These are phyloP conservation scores for Neonectria ditissima DNA, from an alignment of 2,329 filamentous ascomycete species.

Conservation along the genomic window DNA sequence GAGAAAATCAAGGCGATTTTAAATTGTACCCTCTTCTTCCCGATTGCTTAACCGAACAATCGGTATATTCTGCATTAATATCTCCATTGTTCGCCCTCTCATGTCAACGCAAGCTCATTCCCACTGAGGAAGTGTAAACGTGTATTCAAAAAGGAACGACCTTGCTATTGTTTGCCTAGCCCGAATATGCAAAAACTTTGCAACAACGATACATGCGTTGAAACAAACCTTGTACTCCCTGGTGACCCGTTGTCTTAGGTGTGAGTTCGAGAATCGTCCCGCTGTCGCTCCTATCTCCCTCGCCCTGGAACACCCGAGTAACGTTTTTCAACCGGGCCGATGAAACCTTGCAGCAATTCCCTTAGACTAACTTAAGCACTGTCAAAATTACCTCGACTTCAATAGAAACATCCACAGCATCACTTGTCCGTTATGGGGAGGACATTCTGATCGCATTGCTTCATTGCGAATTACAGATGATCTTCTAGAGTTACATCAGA, in stretches of 20 bases:
- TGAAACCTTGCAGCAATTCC: background rate
- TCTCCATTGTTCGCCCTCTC: too few species aligned
- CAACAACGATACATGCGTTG: background rate
- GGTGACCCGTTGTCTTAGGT: background rate
- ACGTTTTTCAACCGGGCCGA: background rate
- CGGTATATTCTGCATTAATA: too few species aligned
- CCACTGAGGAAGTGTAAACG: too few species aligned
- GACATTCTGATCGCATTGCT: background rate
- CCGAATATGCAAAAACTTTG: background rate
- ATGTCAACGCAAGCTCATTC: too few species aligned
- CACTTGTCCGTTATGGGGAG: background rate
- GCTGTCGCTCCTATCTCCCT: background rate
- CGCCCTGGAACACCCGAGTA: background rate
- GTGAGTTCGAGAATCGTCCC: background rate
- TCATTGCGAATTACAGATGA: background rate
- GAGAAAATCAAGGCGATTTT: too few species aligned
- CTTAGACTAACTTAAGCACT: background rate
- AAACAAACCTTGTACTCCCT: slow-evolving; percentile 1
- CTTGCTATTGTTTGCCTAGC: background rate
- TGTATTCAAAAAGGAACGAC: background rate
- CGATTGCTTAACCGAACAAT: too few species aligned
- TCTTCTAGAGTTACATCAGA: background rate
- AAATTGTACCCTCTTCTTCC: too few species aligned
- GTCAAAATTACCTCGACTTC: background rate
- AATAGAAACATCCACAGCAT: background rate